Base-by-base conservation (phyloP, 495 filamentous ascomycete species). In the Lentithecium fluviatile region DNA sequence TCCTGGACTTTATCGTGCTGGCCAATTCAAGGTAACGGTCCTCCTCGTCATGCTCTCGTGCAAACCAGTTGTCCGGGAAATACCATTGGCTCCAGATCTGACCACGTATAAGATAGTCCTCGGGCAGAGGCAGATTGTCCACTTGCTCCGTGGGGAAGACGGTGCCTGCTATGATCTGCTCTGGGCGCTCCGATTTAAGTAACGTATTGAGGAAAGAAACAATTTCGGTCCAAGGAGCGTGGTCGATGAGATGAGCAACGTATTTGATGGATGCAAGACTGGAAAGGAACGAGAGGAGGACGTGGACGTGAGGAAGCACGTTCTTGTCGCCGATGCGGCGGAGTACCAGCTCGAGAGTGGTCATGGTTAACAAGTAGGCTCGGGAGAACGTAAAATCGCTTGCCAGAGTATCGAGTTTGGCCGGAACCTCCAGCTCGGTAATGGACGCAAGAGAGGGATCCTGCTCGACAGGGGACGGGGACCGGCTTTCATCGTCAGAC, bases 81-180 rank as follows among this genome's bases (percentile, higher is more conserved):
- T 91, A 89, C 10, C 74, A 69, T 42, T 84, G 79, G 3, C 81
- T 82, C 84, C 87, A 96, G 2, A 85, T 68, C 19, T 92, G 80
- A 0, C 92, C 94, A 5, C 87, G 82, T 54, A 95, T 83, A 0
- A 85, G 77, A 59, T 84, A 96, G 62, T 98, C 94, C 62, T 97
- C 94, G 0, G 90, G 85, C 0, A 96, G 70, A 4, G 90, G 90
- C 8, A 37, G 56, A 20, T 54, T 62, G 36, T 63, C 58, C 21
- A 26, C 24, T 53, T 49, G 49, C 13, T 65, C 62, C 26, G 46
- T 20, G 12, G 61, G 62, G 34, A 69, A 69, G 0, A 65, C 12
- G 19, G 61, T 42, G 25, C 52, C 56, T 6, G 60, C n/a, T n/a
- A 61, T 48, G 40, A 60, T 78, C 12, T 70, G 59, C 46, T 77